Conservation (phyloP, 2,329 filamentous ascomycete genomes). For the Epichloe coenophiala region DNA sequence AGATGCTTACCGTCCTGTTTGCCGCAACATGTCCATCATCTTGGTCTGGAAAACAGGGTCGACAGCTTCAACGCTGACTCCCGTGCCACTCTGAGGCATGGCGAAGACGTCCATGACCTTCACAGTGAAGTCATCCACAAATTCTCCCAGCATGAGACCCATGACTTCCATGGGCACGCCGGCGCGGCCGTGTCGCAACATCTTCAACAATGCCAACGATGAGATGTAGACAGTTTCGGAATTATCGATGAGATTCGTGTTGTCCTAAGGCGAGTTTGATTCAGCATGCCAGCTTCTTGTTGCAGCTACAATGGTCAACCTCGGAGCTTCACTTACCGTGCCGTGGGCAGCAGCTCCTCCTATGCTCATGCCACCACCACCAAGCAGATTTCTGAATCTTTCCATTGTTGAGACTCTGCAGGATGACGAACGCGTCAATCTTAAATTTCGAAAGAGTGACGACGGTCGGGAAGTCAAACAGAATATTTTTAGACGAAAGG, state of each 20-base stretch:
- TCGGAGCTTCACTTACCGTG: conserved; percentile 20
- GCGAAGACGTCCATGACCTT: conserved; percentile 97
- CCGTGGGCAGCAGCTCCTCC: conserved; percentile 29
- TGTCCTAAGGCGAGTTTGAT: conserved; percentile 49
- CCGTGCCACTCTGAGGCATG: conserved; percentile 97
- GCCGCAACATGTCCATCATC: conserved; percentile 99
- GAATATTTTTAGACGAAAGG: not conserved
- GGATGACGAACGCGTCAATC: not conserved
- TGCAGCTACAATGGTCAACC: not conserved
- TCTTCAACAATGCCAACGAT: conserved; percentile 91
- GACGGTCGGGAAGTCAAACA: not conserved
- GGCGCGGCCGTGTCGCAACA: conserved; percentile 92
- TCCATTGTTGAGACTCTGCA: conserved; percentile 50
- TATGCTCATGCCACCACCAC: conserved; percentile 56
- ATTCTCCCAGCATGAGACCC: conserved; percentile 97
- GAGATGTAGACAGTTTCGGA: conserved; percentile 99
- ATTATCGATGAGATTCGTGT: conserved; percentile 87
- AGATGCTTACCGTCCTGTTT: conserved; percentile 71
- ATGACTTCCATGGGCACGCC: conserved; percentile 99
- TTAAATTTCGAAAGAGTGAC: not conserved
- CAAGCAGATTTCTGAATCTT: conserved; percentile 78
- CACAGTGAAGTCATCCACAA: conserved; percentile 97
- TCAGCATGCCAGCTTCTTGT: not conserved
- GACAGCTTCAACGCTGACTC: conserved; percentile 95
- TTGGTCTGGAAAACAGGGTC: conserved; percentile 98